These are phyloP conservation scores for Arachnomyces sp. DNA, from an alignment of 2,329 filamentous ascomycete species.

Conservation along the genomic window DNA sequence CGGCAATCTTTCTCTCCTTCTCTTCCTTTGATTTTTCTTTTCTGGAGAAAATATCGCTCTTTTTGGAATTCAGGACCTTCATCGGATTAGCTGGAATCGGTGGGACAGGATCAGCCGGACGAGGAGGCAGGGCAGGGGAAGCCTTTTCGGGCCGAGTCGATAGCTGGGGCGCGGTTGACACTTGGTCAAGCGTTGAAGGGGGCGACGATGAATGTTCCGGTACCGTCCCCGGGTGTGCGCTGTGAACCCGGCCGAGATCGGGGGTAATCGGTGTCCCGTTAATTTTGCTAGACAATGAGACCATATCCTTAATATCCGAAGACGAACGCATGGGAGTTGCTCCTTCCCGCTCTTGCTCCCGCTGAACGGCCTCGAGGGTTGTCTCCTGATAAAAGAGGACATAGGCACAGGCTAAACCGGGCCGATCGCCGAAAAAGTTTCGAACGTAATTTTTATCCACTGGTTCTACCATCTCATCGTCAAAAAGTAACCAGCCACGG, in stretches of 20 bases:
- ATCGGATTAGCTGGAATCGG: conserved; percentile 27
- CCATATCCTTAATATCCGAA: conserved; percentile 39
- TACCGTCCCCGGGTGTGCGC: conserved; percentile 26
- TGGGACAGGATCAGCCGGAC: conserved; percentile 16
- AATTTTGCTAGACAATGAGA: conserved; percentile 14
- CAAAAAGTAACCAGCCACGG: conserved; percentile 89
- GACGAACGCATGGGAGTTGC: conserved; percentile 30
- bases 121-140: conserved; percentile 7
- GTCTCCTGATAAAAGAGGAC: conserved; percentile 97
- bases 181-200: conserved; percentile 24
- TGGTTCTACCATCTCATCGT: conserved; percentile 97
- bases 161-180: conserved; percentile 42
- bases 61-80: conserved; percentile 42
- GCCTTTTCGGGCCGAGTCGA: conserved; percentile 28
- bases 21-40: conserved; percentile 55
- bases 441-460: conserved; percentile 93
- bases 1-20: conserved; percentile 51
- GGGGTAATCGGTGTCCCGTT: conserved; percentile 26
- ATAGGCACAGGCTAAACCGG: conserved; percentile 86
- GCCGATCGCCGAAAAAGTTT: conserved; percentile 94
- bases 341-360: conserved; percentile 77
- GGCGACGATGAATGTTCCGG: conserved; percentile 28
- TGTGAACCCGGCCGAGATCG: conserved; percentile 32
- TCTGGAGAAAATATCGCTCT: conserved; percentile 58
- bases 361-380: conserved; percentile 57